Percentiles rank a stretch among this genome's conserved stretches.
phyloP scores from a whole-genome alignment of 768 basidiomycete species.

The Tricholoma matsutake region DNA sequence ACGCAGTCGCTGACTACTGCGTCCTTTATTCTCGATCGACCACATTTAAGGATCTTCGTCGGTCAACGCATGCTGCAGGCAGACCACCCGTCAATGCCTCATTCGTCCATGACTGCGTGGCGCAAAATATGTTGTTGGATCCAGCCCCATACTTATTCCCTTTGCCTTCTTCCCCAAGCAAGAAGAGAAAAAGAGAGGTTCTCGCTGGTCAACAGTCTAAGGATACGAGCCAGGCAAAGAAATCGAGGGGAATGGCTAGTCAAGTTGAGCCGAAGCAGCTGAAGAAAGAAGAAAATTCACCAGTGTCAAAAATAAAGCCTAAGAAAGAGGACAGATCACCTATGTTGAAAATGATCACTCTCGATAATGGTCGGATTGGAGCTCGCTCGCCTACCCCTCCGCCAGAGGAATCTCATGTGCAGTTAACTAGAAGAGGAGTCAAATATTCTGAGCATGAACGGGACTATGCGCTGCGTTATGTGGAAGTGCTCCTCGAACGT shows the following conservation, averaged over 20 bases:
- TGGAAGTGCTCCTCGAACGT: constrained; percentile 41
- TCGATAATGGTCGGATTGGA: constrained; percentile 2
- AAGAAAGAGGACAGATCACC: not conserved
- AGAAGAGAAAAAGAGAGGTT: constrained; percentile 19
- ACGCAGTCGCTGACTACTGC: constrained; percentile 57
- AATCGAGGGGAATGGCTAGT: constrained; percentile 10
- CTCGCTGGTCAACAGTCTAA: constrained; percentile 3
- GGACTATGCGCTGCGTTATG: constrained; percentile 44
- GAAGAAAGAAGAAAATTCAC: constrained; percentile 6
- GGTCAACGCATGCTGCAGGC: constrained; percentile 30
- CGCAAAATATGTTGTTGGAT: constrained; percentile 41
- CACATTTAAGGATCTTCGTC: constrained; percentile 45
- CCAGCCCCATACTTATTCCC: constrained; percentile 43
- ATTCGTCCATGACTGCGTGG: constrained; percentile 54
- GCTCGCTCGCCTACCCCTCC: constrained; percentile 48
- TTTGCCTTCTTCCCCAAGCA: constrained; percentile 12
- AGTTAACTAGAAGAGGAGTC: constrained; percentile 22
- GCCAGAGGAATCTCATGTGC: constrained; percentile 26
- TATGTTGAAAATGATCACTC: not conserved
- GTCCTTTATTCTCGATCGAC: constrained; percentile 53
- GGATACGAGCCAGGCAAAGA: constrained; percentile 7
- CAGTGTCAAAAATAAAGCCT: not conserved
- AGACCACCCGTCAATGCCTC: constrained; percentile 48
- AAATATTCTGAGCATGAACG: constrained; percentile 50
- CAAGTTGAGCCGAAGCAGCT: constrained; percentile 14